Percentiles rank a stretch among this genome's conserved stretches.
Conservation (phyloP, 257 asterid species). For the Nicotiana tabacum region DNA sequence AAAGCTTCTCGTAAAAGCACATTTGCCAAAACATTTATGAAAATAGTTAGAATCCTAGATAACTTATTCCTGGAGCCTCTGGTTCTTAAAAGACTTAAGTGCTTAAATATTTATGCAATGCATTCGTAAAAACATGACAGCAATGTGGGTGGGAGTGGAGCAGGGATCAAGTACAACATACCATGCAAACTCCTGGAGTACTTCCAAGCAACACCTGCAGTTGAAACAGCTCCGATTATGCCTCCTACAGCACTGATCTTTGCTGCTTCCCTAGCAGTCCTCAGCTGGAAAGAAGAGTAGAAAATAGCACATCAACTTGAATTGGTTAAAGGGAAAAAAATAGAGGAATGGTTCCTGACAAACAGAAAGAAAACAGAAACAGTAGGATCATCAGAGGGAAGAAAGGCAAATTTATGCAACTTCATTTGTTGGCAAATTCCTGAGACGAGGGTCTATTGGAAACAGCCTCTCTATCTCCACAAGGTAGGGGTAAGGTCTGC, state of each 20-base stretch:
- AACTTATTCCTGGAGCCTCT: not conserved
- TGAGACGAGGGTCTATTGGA: too few relatives aligned
- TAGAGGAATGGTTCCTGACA: not conserved
- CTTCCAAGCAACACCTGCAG: slow-evolving; percentile 72
- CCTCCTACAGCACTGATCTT: slow-evolving; percentile 68
- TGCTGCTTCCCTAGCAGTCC: slow-evolving; percentile 71
- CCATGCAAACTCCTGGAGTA: slow-evolving; percentile 93
- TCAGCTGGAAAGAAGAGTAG: slow-evolving; percentile 50
- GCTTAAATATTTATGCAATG: not conserved
- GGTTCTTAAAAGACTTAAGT: not conserved
- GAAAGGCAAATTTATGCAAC: not conserved
- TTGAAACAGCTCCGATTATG: slow-evolving; percentile 65
- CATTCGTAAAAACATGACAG: not conserved
- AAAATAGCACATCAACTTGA: not conserved
- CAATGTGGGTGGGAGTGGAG: not conserved
- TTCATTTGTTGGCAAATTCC: not conserved
- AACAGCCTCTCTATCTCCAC: too few relatives aligned
- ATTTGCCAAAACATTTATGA: not conserved
- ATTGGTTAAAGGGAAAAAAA: not conserved
- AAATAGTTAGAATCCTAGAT: not conserved
- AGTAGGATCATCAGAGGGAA: not conserved
- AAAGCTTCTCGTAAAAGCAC: not conserved
- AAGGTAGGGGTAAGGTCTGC: too few relatives aligned
- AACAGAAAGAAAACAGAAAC: not conserved
- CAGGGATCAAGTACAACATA: slow-evolving; percentile 13